A percentile compares a stretch with the other conserved stretches of the same genome.
phyloP scores from a whole-genome alignment of 768 basidiomycete species.

The Lactarius sp. region DNA sequence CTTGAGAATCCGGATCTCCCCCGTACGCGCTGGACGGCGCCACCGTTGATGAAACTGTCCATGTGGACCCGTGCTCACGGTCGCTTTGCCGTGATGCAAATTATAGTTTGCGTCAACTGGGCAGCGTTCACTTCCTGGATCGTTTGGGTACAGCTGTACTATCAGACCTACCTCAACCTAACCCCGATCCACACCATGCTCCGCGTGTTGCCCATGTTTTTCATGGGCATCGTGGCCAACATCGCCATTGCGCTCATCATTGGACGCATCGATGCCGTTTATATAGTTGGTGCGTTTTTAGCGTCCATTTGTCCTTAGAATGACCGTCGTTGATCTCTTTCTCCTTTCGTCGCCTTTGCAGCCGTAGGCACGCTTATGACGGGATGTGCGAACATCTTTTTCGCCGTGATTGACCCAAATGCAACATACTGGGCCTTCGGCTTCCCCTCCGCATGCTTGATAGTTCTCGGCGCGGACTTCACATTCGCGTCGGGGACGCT shows the following conservation, averaged over 20 bases:
- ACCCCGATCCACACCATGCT: conserved; percentile 57
- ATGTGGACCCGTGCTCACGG: conserved; percentile 63
- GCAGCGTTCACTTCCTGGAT: conserved; percentile 50
- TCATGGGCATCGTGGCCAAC: conserved; percentile 62
- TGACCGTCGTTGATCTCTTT: background rate
- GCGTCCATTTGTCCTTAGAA: background rate
- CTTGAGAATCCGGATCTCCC: conserved; percentile 22
- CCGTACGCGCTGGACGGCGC: conserved; percentile 38
- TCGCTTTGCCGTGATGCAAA: conserved; percentile 55
- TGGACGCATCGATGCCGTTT: conserved; percentile 48
- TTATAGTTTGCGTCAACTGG: conserved; percentile 62
- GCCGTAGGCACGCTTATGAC: conserved; percentile 57
- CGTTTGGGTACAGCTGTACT: conserved; percentile 63
- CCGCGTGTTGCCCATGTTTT: conserved; percentile 65
- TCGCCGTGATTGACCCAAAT: conserved; percentile 57
- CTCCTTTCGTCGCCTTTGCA: conserved; percentile 21
- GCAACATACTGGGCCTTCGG: conserved; percentile 69
- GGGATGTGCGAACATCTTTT: conserved; percentile 52
- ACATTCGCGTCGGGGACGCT: conserved; percentile 69
- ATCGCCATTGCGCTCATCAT: conserved; percentile 58
- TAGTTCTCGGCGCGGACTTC: conserved; percentile 76
- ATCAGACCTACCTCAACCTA: conserved; percentile 56
- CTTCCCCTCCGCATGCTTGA: conserved; percentile 60
- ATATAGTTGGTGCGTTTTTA: conserved; percentile 47
- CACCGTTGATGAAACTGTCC: conserved; percentile 59